phyloP scores from a whole-genome alignment of 495 filamentous ascomycete genomes.

The Pyrenula massariospora region DNA sequence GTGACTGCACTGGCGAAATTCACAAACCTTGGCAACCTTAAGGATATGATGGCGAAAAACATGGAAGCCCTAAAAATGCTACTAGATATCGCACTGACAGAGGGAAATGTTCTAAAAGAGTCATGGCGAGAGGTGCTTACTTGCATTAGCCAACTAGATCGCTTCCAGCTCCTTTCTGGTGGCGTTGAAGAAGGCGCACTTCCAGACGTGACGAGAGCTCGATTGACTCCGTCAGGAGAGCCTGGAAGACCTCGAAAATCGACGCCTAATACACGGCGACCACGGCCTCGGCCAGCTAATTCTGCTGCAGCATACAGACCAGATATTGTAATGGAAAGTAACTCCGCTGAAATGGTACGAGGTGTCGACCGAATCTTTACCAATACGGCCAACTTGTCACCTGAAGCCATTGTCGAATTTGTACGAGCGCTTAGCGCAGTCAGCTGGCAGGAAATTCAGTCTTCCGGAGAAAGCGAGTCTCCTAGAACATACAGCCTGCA shows the following conservation, averaged over 20 bases:
- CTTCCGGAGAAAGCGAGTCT: conserved; percentile 86
- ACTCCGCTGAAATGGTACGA: conserved; percentile 84
- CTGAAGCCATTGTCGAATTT: conserved; percentile 96
- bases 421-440: conserved; percentile 87
- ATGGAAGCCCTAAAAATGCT: conserved; percentile 85
- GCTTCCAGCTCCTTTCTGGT: conserved; percentile 86
- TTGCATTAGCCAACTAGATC: conserved; percentile 91
- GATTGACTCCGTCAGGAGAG: conserved; percentile 39
- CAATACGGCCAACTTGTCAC: conserved; percentile 83
- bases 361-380: conserved; percentile 93
- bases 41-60: conserved; percentile 93
- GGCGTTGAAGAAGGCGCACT: conserved; percentile 87
- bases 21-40: conserved; percentile 88
- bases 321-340: conserved; percentile 82
- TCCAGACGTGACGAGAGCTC: conserved; percentile 81
- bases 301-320: conserved; percentile 58
- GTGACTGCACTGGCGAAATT: conserved; percentile 87
- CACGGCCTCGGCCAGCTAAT: conserved; percentile 53
- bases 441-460: conserved; percentile 98
- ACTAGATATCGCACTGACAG: conserved; percentile 81
- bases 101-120: conserved; percentile 75
- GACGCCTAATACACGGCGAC: conserved; percentile 49
- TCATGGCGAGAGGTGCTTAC: conserved; percentile 95
- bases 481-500: conserved; percentile 94
- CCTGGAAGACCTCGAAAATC: conserved; percentile 47